Conservation (phyloP, 257 asterid genomes). For the Nicotiana tomentosiformis region DNA sequence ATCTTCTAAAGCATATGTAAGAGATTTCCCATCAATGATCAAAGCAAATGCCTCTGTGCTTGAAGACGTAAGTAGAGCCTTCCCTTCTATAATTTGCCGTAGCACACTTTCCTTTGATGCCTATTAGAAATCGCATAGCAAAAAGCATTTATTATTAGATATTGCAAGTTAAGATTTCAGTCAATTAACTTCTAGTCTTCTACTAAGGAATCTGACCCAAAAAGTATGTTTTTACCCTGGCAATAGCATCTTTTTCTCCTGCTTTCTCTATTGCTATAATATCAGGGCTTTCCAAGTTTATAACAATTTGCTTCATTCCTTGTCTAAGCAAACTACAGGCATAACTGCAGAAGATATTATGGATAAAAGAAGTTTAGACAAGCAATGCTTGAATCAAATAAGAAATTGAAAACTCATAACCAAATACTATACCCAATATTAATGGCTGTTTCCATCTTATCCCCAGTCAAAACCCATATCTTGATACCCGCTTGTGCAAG, state of each 20-base stretch:
- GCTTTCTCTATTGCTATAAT: constrained; percentile 62
- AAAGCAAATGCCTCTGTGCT: constrained; percentile 70
- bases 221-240: constrained; percentile 44
- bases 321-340: constrained; percentile 98
- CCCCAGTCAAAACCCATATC: constrained; percentile 93
- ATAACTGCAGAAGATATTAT: constrained; percentile 46
- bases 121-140: constrained; percentile 23
- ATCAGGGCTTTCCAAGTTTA: constrained; percentile 66
- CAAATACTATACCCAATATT: constrained; percentile 61
- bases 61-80: constrained; percentile 38
- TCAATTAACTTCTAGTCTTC: background rate
- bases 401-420: background rate
- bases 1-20: constrained; percentile 72
- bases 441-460: constrained; percentile 96
- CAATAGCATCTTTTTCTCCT: constrained; percentile 62
- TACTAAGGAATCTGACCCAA: background rate
- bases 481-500: constrained; percentile 92
- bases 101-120: constrained; percentile 66
- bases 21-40: constrained; percentile 94
- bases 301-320: constrained; percentile 84
- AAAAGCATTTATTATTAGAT: background rate
- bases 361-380: constrained; percentile 23
- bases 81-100: constrained; percentile 65
- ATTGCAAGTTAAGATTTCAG: background rate
- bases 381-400: background rate